These are phyloP conservation scores for Starmerella apicola DNA, from an alignment of 805 yeast genomes.

Conservation along the genomic window DNA sequence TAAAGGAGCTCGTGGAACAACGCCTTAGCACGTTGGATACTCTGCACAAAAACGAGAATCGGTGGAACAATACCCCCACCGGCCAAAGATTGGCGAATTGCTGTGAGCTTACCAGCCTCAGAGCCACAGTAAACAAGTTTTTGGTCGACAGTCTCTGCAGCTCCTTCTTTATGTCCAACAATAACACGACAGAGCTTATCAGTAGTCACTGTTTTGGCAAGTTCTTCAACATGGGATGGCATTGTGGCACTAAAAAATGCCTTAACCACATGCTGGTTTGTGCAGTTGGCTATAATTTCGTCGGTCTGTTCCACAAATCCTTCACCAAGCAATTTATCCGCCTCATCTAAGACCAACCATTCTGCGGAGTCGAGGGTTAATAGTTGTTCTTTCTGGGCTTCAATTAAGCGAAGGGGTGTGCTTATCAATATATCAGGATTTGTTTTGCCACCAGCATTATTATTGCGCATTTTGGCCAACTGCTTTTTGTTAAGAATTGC, in stretches of 20 bases:
- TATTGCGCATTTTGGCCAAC: slow-evolving; percentile 44
- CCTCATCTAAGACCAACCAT: slow-evolving; percentile 82
- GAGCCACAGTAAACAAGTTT: slow-evolving; percentile 74
- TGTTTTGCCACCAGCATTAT: slow-evolving; percentile 41
- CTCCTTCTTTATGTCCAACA: slow-evolving; percentile 90
- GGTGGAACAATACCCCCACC: slow-evolving; percentile 83
- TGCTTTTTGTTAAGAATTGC: slow-evolving; percentile 65
- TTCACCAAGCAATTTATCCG: slow-evolving; percentile 84
- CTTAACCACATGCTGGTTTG: slow-evolving; percentile 38
- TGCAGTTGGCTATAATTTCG: slow-evolving; percentile 52
- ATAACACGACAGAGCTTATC: slow-evolving; percentile 69
- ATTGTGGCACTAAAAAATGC: slow-evolving; percentile 91
- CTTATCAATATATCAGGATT: slow-evolving; percentile 72
- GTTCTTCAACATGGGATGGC: slow-evolving; percentile 82
- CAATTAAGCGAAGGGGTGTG: slow-evolving; percentile 82
- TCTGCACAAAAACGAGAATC: slow-evolving; percentile 79
- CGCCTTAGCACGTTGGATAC: slow-evolving; percentile 88
- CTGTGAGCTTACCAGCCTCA: slow-evolving; percentile 90
- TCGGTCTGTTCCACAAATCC: slow-evolving; percentile 86
- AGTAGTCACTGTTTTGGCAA: slow-evolving; percentile 73
- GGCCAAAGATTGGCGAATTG: slow-evolving; percentile 69
- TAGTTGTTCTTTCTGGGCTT: slow-evolving; percentile 50
- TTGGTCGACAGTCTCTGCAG: slow-evolving; percentile 72
- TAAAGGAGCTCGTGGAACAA: slow-evolving; percentile 83
- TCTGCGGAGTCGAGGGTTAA: slow-evolving; percentile 55